A percentile compares a stretch with the other conserved stretches of the same genome.
Evolutionary conservation across 306 rosid genomes (phyloP).

Genomic region (Acacia melanoxylon): DNA sequence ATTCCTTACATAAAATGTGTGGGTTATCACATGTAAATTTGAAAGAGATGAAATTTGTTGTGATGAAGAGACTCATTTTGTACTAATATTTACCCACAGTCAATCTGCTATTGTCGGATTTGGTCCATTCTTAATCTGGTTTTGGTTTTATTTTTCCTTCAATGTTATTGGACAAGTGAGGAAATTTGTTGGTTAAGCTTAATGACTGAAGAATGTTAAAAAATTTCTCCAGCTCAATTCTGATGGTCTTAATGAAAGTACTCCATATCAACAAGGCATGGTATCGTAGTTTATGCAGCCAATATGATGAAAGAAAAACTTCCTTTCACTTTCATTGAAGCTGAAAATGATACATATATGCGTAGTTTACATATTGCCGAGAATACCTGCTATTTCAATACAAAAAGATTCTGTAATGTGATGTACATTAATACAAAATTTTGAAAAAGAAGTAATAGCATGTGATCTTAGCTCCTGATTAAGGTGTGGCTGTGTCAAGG

Average conservation of each 20-base stretch:
- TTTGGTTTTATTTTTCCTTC: neutral
- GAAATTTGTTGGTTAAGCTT: neutral
- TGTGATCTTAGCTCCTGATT: neutral
- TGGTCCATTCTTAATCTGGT: neutral
- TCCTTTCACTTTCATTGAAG: neutral
- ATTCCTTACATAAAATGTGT: neutral
- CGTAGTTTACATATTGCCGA: neutral
- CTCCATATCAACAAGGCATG: neutral
- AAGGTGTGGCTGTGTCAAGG: neutral
- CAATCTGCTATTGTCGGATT: neutral
- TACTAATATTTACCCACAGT: neutral
- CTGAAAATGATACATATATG: neutral
- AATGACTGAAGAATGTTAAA: neutral
- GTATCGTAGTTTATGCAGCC: neutral
- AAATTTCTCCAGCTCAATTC: neutral
- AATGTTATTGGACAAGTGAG: neutral
- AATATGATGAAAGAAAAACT: neutral
- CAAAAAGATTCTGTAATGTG: neutral
- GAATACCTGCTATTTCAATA: neutral
- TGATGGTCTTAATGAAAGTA: neutral
- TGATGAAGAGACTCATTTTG: neutral
- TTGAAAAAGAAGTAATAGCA: neutral
- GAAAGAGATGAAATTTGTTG: conserved; percentile 9
- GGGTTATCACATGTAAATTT: neutral
- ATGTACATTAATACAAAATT: neutral